Evolutionary conservation across 306 rosid genomes (phyloP).

Genomic region (Begonia fuchsioides): DNA sequence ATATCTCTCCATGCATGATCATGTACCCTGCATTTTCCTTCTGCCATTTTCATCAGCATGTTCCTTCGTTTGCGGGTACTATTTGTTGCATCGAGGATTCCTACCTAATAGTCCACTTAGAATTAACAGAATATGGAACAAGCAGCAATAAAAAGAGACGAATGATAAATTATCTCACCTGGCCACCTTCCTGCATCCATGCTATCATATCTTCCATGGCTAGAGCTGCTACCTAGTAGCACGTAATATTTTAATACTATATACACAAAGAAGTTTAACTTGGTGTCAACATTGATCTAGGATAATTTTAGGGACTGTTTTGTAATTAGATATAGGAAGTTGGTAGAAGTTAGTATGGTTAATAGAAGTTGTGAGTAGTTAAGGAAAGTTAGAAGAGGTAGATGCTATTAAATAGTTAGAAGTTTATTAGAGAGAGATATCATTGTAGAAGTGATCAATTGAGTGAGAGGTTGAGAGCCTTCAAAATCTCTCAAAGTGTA

Average conservation of each 20-base stretch:
- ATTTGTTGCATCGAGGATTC: conserved; percentile 98
- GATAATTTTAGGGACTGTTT: no score
- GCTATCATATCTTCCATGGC: conserved; percentile 98
- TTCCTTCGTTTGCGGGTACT: conserved; percentile 68
- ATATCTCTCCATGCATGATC: conserved; percentile 5
- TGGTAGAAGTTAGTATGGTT: no score
- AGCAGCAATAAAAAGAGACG: no score
- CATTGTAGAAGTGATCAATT: no score
- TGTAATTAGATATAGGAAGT: no score
- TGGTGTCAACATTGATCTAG: conserved; percentile 40
- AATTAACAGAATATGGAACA: conserved; percentile 6
- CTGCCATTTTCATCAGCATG: conserved; percentile 97
- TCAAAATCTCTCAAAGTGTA: no score
- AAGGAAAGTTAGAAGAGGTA: no score
- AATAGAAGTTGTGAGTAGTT: no score
- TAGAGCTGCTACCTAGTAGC: conserved; percentile 99
- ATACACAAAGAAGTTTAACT: conserved; percentile 42
- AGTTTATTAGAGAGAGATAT: no score
- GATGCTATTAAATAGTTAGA: no score
- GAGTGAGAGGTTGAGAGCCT: no score
- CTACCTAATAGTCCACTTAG: conserved; percentile 46
- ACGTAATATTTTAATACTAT: conserved; percentile 90
- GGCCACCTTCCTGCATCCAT: conserved; percentile 99
- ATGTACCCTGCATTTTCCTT: conserved; percentile 94
- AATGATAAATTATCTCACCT: conserved; percentile 34